Conservation (phyloP, 768 basidiomycete species). For the Tylopilus felleus region DNA sequence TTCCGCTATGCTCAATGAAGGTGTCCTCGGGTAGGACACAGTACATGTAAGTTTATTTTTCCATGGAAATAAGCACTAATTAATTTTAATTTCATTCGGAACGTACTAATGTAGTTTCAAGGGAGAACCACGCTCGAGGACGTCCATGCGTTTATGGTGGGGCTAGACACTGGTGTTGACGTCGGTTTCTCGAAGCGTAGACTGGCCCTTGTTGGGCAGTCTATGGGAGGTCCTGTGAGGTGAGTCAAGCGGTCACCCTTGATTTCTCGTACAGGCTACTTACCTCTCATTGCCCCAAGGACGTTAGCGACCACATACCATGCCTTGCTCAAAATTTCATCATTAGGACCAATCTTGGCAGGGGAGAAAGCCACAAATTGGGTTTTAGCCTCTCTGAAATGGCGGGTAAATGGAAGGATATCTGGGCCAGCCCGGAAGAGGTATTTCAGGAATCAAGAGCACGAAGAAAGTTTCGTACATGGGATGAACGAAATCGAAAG, state of each 20-base stretch:
- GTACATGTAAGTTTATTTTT: neutral
- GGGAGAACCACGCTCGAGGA: conserved; percentile 1
- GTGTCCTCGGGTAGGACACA: neutral
- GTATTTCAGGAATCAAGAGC: too few species aligned
- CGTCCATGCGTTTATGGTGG: conserved; percentile 6
- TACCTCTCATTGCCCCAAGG: too few species aligned
- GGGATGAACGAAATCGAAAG: too few species aligned
- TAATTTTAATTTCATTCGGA: neutral
- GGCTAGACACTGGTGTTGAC: neutral
- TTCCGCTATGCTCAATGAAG: conserved; percentile 10
- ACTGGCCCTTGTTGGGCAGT: conserved; percentile 1
- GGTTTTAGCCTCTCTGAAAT: too few species aligned
- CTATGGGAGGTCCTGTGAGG: neutral
- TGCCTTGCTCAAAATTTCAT: too few species aligned
- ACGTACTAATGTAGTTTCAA: neutral
- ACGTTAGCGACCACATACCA: too few species aligned
- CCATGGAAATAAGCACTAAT: neutral
- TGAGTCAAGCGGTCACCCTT: neutral
- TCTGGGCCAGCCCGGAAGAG: too few species aligned
- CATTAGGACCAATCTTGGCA: too few species aligned
- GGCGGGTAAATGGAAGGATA: too few species aligned
- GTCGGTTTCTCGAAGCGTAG: conserved; percentile 10
- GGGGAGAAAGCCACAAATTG: too few species aligned
- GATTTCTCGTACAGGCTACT: too few species aligned
- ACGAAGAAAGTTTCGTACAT: too few species aligned